Evolutionary conservation across 192 early-diverging fungal genomes (phyloP).

Genomic region (Gaertneriomyces sp.): DNA sequence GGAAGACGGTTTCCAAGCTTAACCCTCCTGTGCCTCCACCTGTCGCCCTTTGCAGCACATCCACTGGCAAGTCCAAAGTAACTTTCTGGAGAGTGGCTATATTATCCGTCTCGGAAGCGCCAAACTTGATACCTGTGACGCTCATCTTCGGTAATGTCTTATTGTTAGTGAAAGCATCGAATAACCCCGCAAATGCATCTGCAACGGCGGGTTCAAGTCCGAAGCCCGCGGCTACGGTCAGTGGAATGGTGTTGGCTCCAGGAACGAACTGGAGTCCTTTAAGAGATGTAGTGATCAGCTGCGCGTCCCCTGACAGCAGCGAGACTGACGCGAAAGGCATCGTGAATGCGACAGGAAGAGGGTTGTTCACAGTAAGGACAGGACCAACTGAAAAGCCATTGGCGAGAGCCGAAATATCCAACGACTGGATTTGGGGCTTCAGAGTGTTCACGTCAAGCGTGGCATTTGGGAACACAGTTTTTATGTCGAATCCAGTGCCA

Average conservation of each 20-base stretch:
- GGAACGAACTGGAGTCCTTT: neutral
- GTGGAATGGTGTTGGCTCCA: neutral
- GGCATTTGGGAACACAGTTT: conserved; percentile 15
- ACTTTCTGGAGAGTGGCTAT: neutral
- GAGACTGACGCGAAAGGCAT: conserved; percentile 6
- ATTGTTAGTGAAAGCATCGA: conserved; percentile 11
- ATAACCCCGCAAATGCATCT: neutral
- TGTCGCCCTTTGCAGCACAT: neutral
- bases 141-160: conserved; percentile 3
- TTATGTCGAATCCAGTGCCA: conserved; percentile 1
- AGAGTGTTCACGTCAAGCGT: conserved; percentile 1
- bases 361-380: conserved; percentile 1
- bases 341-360: conserved; percentile 14
- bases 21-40: neutral
- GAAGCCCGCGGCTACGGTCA: conserved; percentile 6
- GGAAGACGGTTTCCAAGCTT: conserved; percentile 4
- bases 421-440: conserved; percentile 5
- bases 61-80: neutral
- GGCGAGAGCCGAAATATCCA: neutral
- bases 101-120: conserved; percentile 1
- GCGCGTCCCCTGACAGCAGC: neutral
- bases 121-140: conserved; percentile 11
- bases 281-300: conserved; percentile 7
- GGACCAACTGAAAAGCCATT: conserved; percentile 11
- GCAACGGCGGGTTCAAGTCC: conserved; percentile 7